Percentiles rank a stretch among this genome's conserved stretches.
These are phyloP conservation scores for Penicillium fuscoglaucum DNA, from an alignment of 2,329 filamentous ascomycete genomes.

Conservation along the genomic window DNA sequence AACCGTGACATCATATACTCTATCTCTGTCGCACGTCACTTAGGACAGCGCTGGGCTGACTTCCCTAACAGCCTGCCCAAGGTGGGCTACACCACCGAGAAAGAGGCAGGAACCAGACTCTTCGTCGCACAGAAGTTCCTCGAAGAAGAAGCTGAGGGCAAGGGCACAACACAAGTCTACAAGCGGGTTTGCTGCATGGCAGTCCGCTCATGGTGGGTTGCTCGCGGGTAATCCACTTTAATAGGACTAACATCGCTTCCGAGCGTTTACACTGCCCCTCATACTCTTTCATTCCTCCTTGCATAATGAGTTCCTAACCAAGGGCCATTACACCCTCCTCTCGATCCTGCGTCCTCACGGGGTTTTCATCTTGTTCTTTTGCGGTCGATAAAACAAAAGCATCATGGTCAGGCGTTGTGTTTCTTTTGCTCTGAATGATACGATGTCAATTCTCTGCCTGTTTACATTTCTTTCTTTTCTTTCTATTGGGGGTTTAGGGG, in stretches of 20 bases:
- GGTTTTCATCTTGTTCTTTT: constrained; percentile 11
- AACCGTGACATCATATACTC: constrained; percentile 90
- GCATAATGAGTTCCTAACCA: constrained; percentile 6
- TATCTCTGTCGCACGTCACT: constrained; percentile 74
- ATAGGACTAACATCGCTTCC: neutral
- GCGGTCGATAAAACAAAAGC: constrained; percentile 23
- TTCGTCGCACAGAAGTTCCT: constrained; percentile 70
- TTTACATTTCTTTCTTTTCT: neutral
- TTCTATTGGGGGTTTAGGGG: constrained; percentile 15
- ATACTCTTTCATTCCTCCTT: constrained; percentile 7
- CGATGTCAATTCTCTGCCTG: neutral
- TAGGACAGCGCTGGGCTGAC: constrained; percentile 65
- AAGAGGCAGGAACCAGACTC: constrained; percentile 65
- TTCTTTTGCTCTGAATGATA: constrained; percentile 12
- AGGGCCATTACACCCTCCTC: constrained; percentile 7
- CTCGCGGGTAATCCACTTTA: constrained; percentile 32
- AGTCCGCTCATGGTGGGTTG: constrained; percentile 56
- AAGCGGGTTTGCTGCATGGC: constrained; percentile 70
- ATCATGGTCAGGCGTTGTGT: constrained; percentile 29
- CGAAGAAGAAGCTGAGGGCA: constrained; percentile 62
- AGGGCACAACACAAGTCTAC: constrained; percentile 73
- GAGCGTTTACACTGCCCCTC: neutral
- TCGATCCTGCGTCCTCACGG: constrained; percentile 9
- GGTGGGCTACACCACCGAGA: constrained; percentile 64
- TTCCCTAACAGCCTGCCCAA: constrained; percentile 57